Evolutionary conservation across 2,329 filamentous ascomycete species (phyloP), one percentile per base, ranked within the genome.

Genomic region (Pestalotiopsis sp.): DNA sequence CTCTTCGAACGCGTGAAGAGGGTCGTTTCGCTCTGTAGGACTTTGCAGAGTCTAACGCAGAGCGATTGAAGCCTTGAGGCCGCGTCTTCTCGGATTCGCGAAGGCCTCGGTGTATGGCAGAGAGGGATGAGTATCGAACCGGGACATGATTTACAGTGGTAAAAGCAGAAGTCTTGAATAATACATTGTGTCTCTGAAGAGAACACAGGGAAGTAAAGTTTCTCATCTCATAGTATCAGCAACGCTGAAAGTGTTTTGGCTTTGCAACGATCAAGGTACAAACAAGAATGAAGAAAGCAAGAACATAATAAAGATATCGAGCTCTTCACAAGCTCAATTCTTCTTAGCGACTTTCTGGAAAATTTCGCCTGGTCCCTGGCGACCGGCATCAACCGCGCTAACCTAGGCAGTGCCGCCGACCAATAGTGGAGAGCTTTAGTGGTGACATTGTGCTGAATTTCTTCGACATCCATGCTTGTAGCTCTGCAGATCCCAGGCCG

Each of bases 41-140:
- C 9, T 63, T 73, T 41, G 71, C 70, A 20, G 77, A 74, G 7
- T 71, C 77, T 66, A 80, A 71, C n/a, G 77, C 76, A 14, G 71
- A 73, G 4, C 66, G 60, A 2, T 72, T 71, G 62, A 75, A 75
- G 13, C 78, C 77, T 66, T 79, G 78, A 20, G 76, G 75, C 64
- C 75, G 72, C 45, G 76, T 75, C 67, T 78, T 78, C 68, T 81
- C 71, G 23, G 80, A 82, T 45, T 74, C 70, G 31, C 90, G 88
- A 67, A 93, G 83, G 14, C 92, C 92, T 60, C 86, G 84, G 72
- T 90, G 87, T 75, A 94, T 94, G 58, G 91, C 91, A 11, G 91
- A 92, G 69, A 93, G 84, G 57, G 89, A 91, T 25, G 87, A 86
- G 75, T 82, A 75, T 69, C 85, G 84, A 41, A 75, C 75, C 66